Evolutionary conservation across 73 alveolate species (phyloP), one percentile per base, ranked within the genome.

Genomic region (Paraurostyla sp.): DNA sequence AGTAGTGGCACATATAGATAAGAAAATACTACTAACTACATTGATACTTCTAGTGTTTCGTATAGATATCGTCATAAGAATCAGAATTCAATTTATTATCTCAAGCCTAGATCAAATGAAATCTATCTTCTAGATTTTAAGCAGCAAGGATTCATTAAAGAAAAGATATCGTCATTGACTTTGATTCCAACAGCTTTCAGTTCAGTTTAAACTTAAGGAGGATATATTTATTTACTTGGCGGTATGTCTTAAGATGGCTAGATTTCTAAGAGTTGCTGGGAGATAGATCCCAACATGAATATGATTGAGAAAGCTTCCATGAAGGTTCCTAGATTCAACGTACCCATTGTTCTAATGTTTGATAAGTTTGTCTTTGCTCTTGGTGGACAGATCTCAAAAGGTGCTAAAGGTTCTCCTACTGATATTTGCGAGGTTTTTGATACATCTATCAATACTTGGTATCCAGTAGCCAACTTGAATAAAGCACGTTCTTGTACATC

Each of bases 61-160:
- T 46, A 81, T 27, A 52, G 54, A 59, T 81, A 81, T 36, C 38
- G 91, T 22, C 91, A 81, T 40, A 81, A 81, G 35, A 57, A 57
- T 29, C 29, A 56, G 41, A 81, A 81, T 27, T 33, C 71, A 38
- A 52, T 81, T 27, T 81, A 81, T 43, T 81, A 36, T 32, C 46
- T 81, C 23, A 81, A 35, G 71, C 73, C 91, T 0, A 56, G 76
- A 43, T 20, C 91, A 0, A 35, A 59, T 52, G 71, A 38, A 20
- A 81, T 81, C 0, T 81, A 41, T 30, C 71, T 81, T 0, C 71
- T 81, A 7, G 91, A 81, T 45, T 81, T 81, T 38, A 81, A 81
- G 82, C 25, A 3, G 3, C 71, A 81, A 42, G 59, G 76, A 42
- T 81, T 81, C 29, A 51, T 81, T 0, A 59, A 81, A 41, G 91